A percentile compares a stretch with the other conserved stretches of the same genome.
These are phyloP conservation scores for Tothia fuscella DNA, from an alignment of 2,329 filamentous ascomycete genomes.

Conservation along the genomic window DNA sequence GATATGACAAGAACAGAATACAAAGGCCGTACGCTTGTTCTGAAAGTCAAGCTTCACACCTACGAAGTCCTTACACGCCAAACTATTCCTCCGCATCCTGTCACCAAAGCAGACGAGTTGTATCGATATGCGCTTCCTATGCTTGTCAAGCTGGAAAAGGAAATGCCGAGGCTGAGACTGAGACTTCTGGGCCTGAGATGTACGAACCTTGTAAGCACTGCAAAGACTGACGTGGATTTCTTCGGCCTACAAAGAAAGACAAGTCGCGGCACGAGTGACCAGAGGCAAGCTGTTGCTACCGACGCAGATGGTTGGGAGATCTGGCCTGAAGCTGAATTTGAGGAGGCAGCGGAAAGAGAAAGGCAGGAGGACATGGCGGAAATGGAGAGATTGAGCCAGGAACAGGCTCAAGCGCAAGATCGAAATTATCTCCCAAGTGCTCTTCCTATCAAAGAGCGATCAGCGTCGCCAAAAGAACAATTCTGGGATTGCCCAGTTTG, in stretches of 20 bases:
- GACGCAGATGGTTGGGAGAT: slow-evolving; percentile 50
- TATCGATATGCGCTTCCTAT: slow-evolving; percentile 75
- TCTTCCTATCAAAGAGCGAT: slow-evolving; percentile 7
- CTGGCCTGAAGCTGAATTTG: slow-evolving; percentile 56
- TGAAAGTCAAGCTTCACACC: slow-evolving; percentile 90
- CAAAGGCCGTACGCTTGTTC: slow-evolving; percentile 78
- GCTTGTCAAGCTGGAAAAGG: slow-evolving; percentile 69
- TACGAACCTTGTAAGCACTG: slow-evolving; percentile 76
- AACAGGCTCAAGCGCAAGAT: slow-evolving; percentile 21
- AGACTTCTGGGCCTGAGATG: slow-evolving; percentile 81
- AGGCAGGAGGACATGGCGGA: slow-evolving; percentile 49
- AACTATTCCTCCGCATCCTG: slow-evolving; percentile 52
- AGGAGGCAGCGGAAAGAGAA: slow-evolving; percentile 48
- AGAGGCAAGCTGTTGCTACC: slow-evolving; percentile 12
- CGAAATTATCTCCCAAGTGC: slow-evolving; percentile 19
- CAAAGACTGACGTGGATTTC: slow-evolving; percentile 69
- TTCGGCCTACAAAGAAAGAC: slow-evolving; percentile 45
- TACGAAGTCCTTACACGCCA: slow-evolving; percentile 88
- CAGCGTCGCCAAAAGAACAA: slow-evolving; percentile 20
- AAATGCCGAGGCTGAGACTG: slow-evolving; percentile 66
- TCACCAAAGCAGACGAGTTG: slow-evolving; percentile 65
- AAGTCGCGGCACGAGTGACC: slow-evolving; percentile 9
- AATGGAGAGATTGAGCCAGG: slow-evolving; percentile 50
- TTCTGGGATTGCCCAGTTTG: slow-evolving; percentile 88
- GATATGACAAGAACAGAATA: slow-evolving; percentile 69